Evolutionary conservation across 257 asterid species (phyloP).

Genomic region (Przewalskia tangutica): DNA sequence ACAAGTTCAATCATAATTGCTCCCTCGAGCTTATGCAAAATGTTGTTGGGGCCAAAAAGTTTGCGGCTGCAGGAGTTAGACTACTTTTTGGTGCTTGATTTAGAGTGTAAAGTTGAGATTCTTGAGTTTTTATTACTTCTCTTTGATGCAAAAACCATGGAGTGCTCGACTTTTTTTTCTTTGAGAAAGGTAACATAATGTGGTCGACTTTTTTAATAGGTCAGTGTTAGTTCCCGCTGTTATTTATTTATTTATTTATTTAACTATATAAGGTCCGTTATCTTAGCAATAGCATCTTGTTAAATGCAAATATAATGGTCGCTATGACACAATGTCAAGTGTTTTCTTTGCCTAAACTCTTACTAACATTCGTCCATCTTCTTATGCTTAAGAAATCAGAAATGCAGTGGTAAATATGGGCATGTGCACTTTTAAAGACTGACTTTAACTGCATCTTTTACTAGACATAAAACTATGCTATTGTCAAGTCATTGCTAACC

Average conservation of each 20-base stretch:
- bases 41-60: constrained; percentile 13
- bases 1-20: constrained; percentile 57
- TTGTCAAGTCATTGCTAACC: neutral
- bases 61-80: constrained; percentile 48
- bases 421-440: neutral
- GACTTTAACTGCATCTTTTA: no score
- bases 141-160: constrained; percentile 69
- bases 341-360: neutral
- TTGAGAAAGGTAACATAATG: neutral
- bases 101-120: constrained; percentile 94
- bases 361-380: neutral
- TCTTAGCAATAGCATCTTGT: neutral
- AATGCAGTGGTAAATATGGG: neutral
- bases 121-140: constrained; percentile 78
- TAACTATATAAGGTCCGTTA: no score
- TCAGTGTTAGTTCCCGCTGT: constrained; percentile 1
- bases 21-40: constrained; percentile 30
- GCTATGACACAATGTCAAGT: neutral
- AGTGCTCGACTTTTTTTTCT: neutral
- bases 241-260: no score
- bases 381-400: neutral
- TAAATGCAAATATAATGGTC: neutral
- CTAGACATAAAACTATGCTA: no score
- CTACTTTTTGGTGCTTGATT: constrained; percentile 83
- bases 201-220: constrained; percentile 78